Percentiles rank a stretch among this genome's conserved stretches.
phyloP scores from a whole-genome alignment of 2,329 filamentous ascomycete genomes.

The Xylaria sp. region DNA sequence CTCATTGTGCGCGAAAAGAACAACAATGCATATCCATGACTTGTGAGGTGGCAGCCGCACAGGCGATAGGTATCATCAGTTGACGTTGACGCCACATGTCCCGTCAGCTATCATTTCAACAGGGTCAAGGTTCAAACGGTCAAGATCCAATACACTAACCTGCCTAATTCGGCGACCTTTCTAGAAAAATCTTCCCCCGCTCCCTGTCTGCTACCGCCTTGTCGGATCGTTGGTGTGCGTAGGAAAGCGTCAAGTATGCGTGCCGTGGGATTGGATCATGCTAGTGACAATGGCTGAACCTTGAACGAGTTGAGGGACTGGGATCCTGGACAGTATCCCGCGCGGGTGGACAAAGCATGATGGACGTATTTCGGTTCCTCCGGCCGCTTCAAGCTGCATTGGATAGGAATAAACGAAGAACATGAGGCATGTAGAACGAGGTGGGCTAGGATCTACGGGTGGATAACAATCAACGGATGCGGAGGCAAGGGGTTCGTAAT shows the following conservation, averaged over 20 bases:
- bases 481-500: conserved; percentile 4
- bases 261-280: background rate
- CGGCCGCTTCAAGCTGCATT: conserved; percentile 19
- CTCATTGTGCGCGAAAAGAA: background rate
- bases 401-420: background rate
- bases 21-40: conserved; percentile 1
- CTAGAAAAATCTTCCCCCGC: conserved; percentile 20
- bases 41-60: conserved; percentile 8
- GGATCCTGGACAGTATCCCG: background rate
- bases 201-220: conserved; percentile 19
- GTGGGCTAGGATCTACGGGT: conserved; percentile 16
- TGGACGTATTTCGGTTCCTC: conserved; percentile 26
- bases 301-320: background rate
- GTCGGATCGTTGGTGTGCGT: conserved; percentile 8
- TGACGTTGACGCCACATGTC: conserved; percentile 7
- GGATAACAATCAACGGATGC: conserved; percentile 11
- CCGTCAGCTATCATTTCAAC: background rate
- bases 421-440: background rate
- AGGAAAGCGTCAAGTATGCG: no score
- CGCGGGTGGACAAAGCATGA: conserved; percentile 12
- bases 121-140: background rate
- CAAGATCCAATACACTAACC: background rate
- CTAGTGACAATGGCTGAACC: conserved; percentile 3
- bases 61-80: conserved; percentile 5
- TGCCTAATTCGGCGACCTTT: conserved; percentile 11